These are phyloP conservation scores for Chionographis japonica DNA, from an alignment of 106 monocot species.

Conservation along the genomic window DNA sequence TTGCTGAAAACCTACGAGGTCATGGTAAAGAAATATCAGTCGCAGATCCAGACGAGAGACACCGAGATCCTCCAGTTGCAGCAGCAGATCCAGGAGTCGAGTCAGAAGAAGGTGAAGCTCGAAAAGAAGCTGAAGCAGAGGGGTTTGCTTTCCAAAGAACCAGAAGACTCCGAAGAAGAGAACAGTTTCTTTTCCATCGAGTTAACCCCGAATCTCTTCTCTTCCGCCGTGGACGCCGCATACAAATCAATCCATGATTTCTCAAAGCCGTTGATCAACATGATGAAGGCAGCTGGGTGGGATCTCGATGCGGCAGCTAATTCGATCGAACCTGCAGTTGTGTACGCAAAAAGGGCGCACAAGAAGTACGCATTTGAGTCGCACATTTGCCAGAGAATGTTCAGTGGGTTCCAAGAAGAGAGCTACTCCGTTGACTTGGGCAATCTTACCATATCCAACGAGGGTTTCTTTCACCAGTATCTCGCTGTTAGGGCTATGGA, in stretches of 20 bases:
- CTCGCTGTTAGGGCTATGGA: conserved; percentile 55
- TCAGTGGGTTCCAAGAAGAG: conserved; percentile 59
- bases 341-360: conserved; percentile 68
- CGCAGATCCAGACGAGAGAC: conserved; percentile 85
- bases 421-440: conserved; percentile 40
- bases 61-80: conserved; percentile 73
- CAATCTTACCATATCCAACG: conserved; percentile 24
- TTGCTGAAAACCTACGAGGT: conserved; percentile 80
- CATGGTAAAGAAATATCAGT: conserved; percentile 86
- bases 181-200: conserved; percentile 48
- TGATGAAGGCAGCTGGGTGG: conserved; percentile 87
- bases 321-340: conserved; percentile 44
- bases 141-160: conserved; percentile 46
- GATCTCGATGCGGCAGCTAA: conserved; percentile 78
- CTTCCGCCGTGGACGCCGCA: conserved; percentile 34
- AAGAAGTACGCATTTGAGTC: conserved; percentile 92
- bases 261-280: conserved; percentile 66
- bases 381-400: conserved; percentile 61
- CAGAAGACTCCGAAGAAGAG: conserved; percentile 34
- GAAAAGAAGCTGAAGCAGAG: conserved; percentile 68
- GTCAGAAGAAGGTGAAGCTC: conserved; percentile 65
- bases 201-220: conserved; percentile 60
- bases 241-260: conserved; percentile 79
- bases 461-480: conserved; percentile 58
- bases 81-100: conserved; percentile 73